Evolutionary conservation across 176 grass and related monocot genomes (phyloP).

Genomic region (Phoenix roebelenii): DNA sequence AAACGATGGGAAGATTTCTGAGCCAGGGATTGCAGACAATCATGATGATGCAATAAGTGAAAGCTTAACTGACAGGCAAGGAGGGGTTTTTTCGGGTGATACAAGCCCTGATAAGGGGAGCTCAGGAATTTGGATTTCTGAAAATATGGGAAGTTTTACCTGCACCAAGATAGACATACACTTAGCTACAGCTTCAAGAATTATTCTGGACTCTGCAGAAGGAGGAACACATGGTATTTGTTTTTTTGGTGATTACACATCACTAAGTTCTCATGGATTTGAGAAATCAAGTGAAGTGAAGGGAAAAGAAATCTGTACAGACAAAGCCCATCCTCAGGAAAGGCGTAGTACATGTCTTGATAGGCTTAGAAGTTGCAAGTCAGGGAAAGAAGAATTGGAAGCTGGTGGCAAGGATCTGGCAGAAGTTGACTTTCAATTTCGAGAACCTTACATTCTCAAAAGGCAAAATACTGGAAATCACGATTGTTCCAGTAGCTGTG

Average conservation of each 20-base stretch:
- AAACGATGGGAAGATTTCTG: neutral
- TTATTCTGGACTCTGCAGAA: constrained; percentile 33
- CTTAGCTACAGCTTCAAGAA: constrained; percentile 33
- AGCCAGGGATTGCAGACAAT: neutral
- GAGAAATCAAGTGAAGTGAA: constrained; percentile 28
- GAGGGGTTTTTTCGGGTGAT: constrained; percentile 3
- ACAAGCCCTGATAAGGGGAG: constrained; percentile 8
- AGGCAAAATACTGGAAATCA: constrained; percentile 31
- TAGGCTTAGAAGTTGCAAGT: constrained; percentile 81
- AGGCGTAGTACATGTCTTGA: constrained; percentile 85
- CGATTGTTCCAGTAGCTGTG: constrained; percentile 36
- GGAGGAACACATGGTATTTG: constrained; percentile 33
- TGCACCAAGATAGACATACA: constrained; percentile 40
- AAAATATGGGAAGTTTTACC: constrained; percentile 17
- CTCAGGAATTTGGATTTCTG: constrained; percentile 12
- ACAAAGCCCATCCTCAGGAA: constrained; percentile 84
- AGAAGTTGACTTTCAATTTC: constrained; percentile 57
- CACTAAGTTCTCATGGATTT: constrained; percentile 27
- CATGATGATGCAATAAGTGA: constrained; percentile 15
- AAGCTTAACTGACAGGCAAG: neutral
- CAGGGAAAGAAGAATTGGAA: constrained; percentile 83
- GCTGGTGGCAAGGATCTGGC: constrained; percentile 66
- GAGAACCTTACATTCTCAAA: constrained; percentile 66
- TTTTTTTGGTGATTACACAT: constrained; percentile 30
- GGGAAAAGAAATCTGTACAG: constrained; percentile 51